Base-by-base conservation (phyloP, 805 yeast genomes). In the Barnettozyma pratensis region DNA sequence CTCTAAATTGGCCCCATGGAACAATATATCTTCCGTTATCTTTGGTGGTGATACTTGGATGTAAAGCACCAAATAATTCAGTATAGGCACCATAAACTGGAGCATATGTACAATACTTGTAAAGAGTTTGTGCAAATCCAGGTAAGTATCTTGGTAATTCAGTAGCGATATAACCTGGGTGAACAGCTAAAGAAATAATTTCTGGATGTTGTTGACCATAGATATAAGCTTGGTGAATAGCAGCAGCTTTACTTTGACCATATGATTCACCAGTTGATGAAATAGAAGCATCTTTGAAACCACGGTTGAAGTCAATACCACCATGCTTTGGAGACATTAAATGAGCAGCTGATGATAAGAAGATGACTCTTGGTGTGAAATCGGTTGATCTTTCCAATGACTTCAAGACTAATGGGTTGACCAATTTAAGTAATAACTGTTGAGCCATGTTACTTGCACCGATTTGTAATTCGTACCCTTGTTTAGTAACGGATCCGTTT, bases 401-500 rank as follows among this genome's bases (percentile, higher is more conserved):
- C 29, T 64, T 54, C 27, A 66, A 48, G 14, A 77, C 50, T 5
- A 73, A 50, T 7, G 74, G 74, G 28, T 63, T 64, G 42, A 75
- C 56, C 28, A 65, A 57, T 46, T 66, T 66, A 51, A 74, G 71
- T 25, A 77, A 59, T n/a, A 75, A 56, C 45, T 67, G 73, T 29
- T 76, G 75, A 2, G 75, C 81, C 12, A 78, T 53, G 19, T 58
- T 68, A 57, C 77, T 78, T 19, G 72, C 69, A 8, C 78, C 81
- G 38, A 75, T 59, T 46, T 72, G 76, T 36, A 64, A 46, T 45
- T 77, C 81, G 47, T 63, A 68, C 7, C 77, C 79, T 59, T 77
- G 79, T 9, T 45, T 58, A 5, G 80, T 68, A 32, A 48, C 50
- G 7, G 70, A 53, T 1, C 67, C 71, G 28, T 42, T 44, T 4